phyloP scores from a whole-genome alignment of 768 basidiomycete species.

The Lactifluus echinatus region DNA sequence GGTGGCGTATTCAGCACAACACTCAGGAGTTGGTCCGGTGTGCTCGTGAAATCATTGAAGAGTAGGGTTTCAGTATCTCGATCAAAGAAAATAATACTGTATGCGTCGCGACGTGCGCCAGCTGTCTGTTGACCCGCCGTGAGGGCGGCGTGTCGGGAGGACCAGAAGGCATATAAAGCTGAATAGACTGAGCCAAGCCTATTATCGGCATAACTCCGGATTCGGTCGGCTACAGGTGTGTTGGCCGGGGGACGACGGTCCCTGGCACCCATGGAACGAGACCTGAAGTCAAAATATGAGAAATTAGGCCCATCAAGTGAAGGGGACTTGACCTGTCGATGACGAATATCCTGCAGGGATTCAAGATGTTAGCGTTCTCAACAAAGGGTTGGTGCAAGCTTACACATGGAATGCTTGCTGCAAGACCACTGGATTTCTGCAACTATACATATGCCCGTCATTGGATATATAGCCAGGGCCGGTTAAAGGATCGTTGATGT shows the following conservation, averaged over 20 bases:
- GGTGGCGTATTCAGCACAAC: constrained; percentile 30
- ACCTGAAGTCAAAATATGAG: constrained; percentile 30
- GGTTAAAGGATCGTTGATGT: constrained; percentile 24
- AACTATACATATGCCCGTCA: constrained; percentile 48
- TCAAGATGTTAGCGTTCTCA: not conserved
- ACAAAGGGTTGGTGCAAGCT: constrained; percentile 10
- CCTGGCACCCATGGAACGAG: constrained; percentile 37
- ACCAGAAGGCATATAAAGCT: constrained; percentile 48
- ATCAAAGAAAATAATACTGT: constrained; percentile 46
- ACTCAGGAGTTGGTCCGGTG: constrained; percentile 37
- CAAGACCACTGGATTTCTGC: constrained; percentile 45
- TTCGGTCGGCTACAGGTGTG: constrained; percentile 34
- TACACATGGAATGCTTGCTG: constrained; percentile 55
- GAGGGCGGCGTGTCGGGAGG: constrained; percentile 37
- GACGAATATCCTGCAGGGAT: constrained; percentile 35
- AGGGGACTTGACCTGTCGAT: constrained; percentile 39
- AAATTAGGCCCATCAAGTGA: not conserved
- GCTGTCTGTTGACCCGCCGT: constrained; percentile 21
- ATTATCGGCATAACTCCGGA: constrained; percentile 33
- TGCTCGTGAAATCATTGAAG: constrained; percentile 39
- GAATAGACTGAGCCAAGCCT: constrained; percentile 52
- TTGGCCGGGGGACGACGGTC: constrained; percentile 39
- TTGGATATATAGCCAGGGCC: constrained; percentile 42
- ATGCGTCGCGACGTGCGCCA: constrained; percentile 40
- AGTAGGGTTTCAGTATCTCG: constrained; percentile 22